Conservation (phyloP, 1,284 basidiomycete species). For the Pisolithus thermaeus region DNA sequence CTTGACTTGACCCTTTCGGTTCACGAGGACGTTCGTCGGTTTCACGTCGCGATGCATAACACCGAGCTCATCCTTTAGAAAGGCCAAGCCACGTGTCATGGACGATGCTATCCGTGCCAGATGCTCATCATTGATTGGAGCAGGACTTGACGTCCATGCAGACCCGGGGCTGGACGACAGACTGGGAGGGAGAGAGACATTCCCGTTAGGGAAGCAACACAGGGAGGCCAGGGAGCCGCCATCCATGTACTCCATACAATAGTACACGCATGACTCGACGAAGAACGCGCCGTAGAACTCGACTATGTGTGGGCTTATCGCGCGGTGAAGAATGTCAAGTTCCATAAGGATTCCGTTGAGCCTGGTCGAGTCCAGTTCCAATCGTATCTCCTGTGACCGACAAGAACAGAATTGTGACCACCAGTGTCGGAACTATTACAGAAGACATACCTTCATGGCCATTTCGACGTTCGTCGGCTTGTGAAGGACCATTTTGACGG, state of each 20-base stretch:
- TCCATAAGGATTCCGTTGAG: constrained; percentile 98
- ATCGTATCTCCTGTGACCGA: constrained; percentile 80
- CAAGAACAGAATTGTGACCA: constrained; percentile 6
- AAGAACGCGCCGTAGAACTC: constrained; percentile 99
- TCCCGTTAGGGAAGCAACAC: constrained; percentile 34
- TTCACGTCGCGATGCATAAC: constrained; percentile 99
- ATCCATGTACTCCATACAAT: constrained; percentile 99
- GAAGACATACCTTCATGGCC: constrained; percentile 88
- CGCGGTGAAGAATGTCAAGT: constrained; percentile 94
- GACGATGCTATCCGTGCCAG: constrained; percentile 78
- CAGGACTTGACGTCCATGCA: constrained; percentile 30
- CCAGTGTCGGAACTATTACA: not conserved
- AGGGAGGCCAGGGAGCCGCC: constrained; percentile 91
- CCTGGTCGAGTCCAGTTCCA: constrained; percentile 94
- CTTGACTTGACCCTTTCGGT: constrained; percentile 86
- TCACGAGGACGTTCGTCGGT: constrained; percentile 95
- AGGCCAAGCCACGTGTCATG: constrained; percentile 90
- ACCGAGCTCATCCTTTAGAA: constrained; percentile 93
- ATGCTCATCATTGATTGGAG: constrained; percentile 29
- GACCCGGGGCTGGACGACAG: constrained; percentile 28
- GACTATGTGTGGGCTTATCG: constrained; percentile 87
- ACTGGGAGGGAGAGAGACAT: constrained; percentile 31
- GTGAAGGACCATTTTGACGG: constrained; percentile 93
- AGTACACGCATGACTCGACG: constrained; percentile 97
- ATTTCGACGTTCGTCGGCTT: constrained; percentile 92